Percentiles rank a stretch among this genome's conserved stretches.
Conservation (phyloP, 2,329 filamentous ascomycete species). For the Pyricularia sp. region DNA sequence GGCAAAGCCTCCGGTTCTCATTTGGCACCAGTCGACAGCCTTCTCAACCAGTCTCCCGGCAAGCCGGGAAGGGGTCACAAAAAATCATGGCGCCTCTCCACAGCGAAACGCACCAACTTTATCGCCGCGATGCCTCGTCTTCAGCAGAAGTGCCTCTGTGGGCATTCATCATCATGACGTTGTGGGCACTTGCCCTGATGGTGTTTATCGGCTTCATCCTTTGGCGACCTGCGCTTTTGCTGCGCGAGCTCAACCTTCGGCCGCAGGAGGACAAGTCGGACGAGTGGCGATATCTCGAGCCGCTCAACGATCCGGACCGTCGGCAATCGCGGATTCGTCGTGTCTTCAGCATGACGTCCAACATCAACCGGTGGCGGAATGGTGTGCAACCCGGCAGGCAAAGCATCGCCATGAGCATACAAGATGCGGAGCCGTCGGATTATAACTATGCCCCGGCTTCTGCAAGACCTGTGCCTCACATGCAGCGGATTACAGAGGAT, state of each 20-base stretch:
- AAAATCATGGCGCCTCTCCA: background rate
- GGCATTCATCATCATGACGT: constrained; percentile 5
- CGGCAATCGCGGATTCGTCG: background rate
- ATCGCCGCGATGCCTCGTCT: background rate
- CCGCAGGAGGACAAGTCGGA: background rate
- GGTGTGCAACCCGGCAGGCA: background rate
- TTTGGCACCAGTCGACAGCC: background rate
- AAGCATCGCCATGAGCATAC: background rate
- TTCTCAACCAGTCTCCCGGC: background rate
- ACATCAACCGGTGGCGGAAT: constrained; percentile 5
- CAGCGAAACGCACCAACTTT: background rate
- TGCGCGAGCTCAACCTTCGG: background rate
- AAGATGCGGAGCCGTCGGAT: background rate
- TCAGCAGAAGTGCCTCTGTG: constrained; percentile 1
- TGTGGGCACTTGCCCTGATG: constrained; percentile 1
- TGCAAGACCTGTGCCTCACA: background rate
- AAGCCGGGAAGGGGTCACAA: too few relatives aligned
- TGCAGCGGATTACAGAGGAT: constrained; percentile 1
- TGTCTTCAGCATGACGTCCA: background rate
- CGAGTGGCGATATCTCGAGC: background rate
- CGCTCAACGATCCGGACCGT: background rate
- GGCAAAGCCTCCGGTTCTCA: background rate
- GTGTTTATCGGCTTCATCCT: background rate
- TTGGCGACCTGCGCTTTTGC: background rate
- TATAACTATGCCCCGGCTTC: constrained; percentile 1